Evolutionary conservation across 2,329 filamentous ascomycete genomes (phyloP), one percentile per base, ranked within the genome.

Genomic region (Colletotrichum theobromicola): DNA sequence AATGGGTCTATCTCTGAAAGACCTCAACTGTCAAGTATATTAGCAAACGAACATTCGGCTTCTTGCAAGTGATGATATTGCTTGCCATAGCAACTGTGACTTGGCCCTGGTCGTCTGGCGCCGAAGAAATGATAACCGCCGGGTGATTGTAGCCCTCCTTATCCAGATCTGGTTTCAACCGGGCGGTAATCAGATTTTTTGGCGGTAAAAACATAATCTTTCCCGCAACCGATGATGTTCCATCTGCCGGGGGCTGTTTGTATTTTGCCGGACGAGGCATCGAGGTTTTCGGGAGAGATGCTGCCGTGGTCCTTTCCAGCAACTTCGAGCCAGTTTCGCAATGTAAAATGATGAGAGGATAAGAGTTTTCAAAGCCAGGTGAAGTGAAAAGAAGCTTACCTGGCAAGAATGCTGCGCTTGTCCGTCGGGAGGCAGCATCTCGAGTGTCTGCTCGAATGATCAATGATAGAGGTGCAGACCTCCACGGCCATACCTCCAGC

Each of bases 331-430:
- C n/a, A n/a, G 37, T 42, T 7, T n/a, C n/a, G 37, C 37, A 18
- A n/a, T 10, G 8, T 16, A 5, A 10, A 10, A n/a, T n/a, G n/a
- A n/a, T n/a, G n/a, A n/a, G 18, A 42, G 8, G 18, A 42, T 42
- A 42, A 42, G n/a, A 18, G 2, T 9, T 42, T 0, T 4, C 37
- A 16, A 1, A 2, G 37, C 8, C 0, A 42, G 2, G 37, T 5
- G 18, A n/a, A 0, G 10, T 10, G 37, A 7, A 42, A 42, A 42
- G 37, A 42, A n/a, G 5, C 9, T 42, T 42, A 16, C 18, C 37
- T n/a, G 18, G 8, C 8, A 18, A n/a, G 18, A 16, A 42, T 42
- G 18, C 8, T 42, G 8, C 37, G 30, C 30, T 32, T 32, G 12
- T 9, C 12, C 30, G 30, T 32, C 30, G 10, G 3, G 10, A 3